Percentiles rank a stretch among this genome's conserved stretches.
phyloP scores from a whole-genome alignment of 169 alveolate species.

The Eimeria necatrix region DNA sequence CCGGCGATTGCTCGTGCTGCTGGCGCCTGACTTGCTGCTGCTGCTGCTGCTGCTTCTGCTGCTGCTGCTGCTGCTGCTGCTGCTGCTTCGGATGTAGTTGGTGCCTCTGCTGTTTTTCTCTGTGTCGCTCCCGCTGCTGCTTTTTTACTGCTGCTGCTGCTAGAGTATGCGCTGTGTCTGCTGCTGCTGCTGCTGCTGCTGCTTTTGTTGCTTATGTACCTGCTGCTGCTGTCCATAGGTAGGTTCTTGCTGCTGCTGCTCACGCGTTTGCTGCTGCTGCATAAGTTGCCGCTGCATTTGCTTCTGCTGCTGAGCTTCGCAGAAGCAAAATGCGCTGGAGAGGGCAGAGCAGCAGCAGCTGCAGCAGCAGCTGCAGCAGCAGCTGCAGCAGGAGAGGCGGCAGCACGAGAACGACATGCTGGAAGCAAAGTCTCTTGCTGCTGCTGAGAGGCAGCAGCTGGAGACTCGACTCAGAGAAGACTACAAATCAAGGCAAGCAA shows the following conservation, averaged over 20 bases:
- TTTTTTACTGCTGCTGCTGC: no score
- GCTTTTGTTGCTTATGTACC: no score
- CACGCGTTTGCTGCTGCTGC: neutral
- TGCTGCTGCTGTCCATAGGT: no score
- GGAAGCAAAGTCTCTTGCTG: conserved; percentile 26
- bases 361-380: conserved; percentile 16
- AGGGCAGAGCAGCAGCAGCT: neutral
- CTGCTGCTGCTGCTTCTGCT: no score
- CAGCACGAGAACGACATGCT: neutral
- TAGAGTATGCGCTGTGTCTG: no score
- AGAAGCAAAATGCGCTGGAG: neutral
- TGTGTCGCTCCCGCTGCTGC: no score
- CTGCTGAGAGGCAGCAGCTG: conserved; percentile 19
- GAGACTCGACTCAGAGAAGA: neutral
- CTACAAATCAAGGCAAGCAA: neutral
- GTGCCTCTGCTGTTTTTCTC: no score
- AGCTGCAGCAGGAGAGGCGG: neutral
- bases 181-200: no score
- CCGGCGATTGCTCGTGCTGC: neutral
- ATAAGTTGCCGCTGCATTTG: no score
- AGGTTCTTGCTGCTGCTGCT: neutral
- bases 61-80: no score
- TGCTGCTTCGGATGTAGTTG: no score
- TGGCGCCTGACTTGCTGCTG: no score
- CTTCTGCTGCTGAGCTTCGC: neutral